Evolutionary conservation across 2,329 filamentous ascomycete species (phyloP), one percentile per base, ranked within the genome.

Genomic region (Colletotrichum endophyticum): DNA sequence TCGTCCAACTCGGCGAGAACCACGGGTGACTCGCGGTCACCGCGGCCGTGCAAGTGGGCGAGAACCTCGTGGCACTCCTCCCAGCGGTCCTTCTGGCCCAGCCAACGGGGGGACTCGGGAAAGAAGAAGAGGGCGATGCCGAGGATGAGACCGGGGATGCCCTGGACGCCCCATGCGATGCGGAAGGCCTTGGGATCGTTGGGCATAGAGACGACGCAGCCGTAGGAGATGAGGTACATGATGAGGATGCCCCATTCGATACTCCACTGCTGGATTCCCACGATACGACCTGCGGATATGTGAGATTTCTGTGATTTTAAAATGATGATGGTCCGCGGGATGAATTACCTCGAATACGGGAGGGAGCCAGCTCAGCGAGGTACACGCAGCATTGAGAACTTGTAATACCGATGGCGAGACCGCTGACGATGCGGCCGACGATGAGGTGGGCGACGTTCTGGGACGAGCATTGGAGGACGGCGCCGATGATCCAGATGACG

Each of bases 251-350:
- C 84, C 83, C 84, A 94, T 78, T 94, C 94, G 77, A 96, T 95
- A 30, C 93, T 92, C 87, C 93, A 94, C 83, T 95, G 94, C 82
- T 95, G 94, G 59, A 91, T 90, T 69, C 93, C 92, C 19, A 96
- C 93, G 39, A 96, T 88, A 59, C 92, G 89, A 19, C 93, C 93
- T 27, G 25, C 56, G 44, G 11, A 27, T 28, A 0, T 27, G 27
- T 59, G 56, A 59, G 44, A 53, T 22, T 53, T 13, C n/a, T 22
- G 4, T 5, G n/a, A 22, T 0, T 49, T 13, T 12, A 13, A 11
- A 13, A 8, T 0, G 2, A 13, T 49, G 34, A 36, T 8, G 3
- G 15, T 22, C 1, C 3, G 8, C 4, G 6, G 6, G 4, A 49
- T 13, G 44, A 22, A 1, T 13, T 22, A 53, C 44, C 34, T 77